Evolutionary conservation across 1,284 basidiomycete genomes (phyloP).

Genomic region (Singerocomus inundabilis): DNA sequence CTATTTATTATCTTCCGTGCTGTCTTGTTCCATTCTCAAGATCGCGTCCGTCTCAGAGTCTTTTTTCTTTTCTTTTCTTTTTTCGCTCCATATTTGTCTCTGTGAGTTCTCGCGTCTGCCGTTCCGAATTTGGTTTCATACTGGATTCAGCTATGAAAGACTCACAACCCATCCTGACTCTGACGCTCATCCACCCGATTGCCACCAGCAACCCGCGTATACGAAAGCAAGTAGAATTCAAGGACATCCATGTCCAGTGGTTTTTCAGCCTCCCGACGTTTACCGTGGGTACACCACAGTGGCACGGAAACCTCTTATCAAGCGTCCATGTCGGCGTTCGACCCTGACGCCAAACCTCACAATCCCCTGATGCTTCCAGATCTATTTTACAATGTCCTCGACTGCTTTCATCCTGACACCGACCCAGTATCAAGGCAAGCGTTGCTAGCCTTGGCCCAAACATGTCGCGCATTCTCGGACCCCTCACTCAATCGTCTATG

Average conservation of each 20-base stretch:
- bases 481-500: constrained; percentile 17
- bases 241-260: neutral
- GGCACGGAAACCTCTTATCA: neutral
- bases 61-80: too few species aligned
- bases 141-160: too few species aligned
- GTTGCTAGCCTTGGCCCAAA: constrained; percentile 7
- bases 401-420: constrained; percentile 2
- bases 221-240: neutral
- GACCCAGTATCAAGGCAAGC: neutral
- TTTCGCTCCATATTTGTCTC: neutral
- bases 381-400: constrained; percentile 11
- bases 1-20: too few species aligned
- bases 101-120: neutral
- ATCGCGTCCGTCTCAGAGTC: too few species aligned
- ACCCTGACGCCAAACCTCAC: neutral
- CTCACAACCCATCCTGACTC: neutral
- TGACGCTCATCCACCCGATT: neutral
- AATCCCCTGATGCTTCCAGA: constrained; percentile 10
- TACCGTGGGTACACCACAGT: too few species aligned
- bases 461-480: constrained; percentile 5
- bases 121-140: neutral
- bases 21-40: too few species aligned
- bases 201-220: neutral
- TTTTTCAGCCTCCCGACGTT: too few species aligned
- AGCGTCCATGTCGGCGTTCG: neutral